Percentiles rank a stretch among this genome's conserved stretches.
These are phyloP conservation scores for Aspergillus funiculosus DNA, from an alignment of 495 filamentous ascomycete species.

Conservation along the genomic window DNA sequence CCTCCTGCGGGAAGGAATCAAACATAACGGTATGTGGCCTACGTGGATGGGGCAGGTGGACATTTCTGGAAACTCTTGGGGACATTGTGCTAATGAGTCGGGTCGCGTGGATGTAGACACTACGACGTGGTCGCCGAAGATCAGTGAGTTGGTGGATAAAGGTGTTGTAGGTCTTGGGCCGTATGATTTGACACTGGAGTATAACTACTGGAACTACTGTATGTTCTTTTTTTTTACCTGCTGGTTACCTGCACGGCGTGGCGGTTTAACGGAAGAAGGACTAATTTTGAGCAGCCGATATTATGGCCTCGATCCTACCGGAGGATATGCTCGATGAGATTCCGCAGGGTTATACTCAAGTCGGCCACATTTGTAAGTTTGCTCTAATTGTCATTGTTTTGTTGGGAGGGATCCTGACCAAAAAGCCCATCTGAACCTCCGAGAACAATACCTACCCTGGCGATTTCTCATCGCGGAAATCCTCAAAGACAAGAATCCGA, in stretches of 20 bases:
- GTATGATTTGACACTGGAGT: constrained; percentile 69
- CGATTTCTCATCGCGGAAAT: constrained; percentile 78
- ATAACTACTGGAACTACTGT: constrained; percentile 83
- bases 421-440: constrained; percentile 81
- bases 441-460: constrained; percentile 70
- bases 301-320: constrained; percentile 73
- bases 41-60: constrained; percentile 27
- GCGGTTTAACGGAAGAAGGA: background rate
- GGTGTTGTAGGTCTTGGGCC: constrained; percentile 63
- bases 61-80: too few relatives aligned
- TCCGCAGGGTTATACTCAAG: constrained; percentile 78
- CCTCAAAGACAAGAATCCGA: constrained; percentile 78
- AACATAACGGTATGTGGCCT: constrained; percentile 52
- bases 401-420: constrained; percentile 11
- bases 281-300: constrained; percentile 54
- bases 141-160: constrained; percentile 62
- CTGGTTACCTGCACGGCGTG: too few relatives aligned
- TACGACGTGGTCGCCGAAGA: constrained; percentile 63
- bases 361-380: constrained; percentile 75
- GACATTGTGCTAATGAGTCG: constrained; percentile 17
- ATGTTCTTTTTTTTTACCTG: constrained; percentile 25
- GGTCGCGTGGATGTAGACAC: constrained; percentile 48
- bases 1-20: constrained; percentile 65
- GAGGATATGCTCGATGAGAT: constrained; percentile 60
- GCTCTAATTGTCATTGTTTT: constrained; percentile 3